Evolutionary conservation across 2,329 filamentous ascomycete genomes (phyloP).

Genomic region (Penicillium sp.): DNA sequence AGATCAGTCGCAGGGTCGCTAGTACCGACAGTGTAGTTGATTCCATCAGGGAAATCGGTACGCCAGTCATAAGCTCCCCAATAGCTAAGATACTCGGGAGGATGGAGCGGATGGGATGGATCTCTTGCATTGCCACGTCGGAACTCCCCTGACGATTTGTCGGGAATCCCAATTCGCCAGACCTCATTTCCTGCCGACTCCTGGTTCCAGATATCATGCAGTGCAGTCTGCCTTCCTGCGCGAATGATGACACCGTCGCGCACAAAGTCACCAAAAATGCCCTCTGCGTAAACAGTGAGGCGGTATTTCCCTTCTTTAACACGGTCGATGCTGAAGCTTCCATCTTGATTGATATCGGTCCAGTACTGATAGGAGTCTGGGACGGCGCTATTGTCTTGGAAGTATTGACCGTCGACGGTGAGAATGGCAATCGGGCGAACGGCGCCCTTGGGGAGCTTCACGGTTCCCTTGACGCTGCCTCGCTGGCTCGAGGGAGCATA

Average conservation of each 20-base stretch:
- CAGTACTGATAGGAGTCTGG: conserved; percentile 62
- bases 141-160: conserved; percentile 61
- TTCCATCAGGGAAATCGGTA: conserved; percentile 57
- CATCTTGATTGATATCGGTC: conserved; percentile 50
- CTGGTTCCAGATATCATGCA: conserved; percentile 49
- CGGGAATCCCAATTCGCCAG: conserved; percentile 62
- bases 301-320: conserved; percentile 60
- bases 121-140: conserved; percentile 55
- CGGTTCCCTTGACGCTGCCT: conserved; percentile 50
- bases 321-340: conserved; percentile 52
- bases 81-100: conserved; percentile 60
- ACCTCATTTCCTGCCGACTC: conserved; percentile 59
- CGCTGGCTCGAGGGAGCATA: conserved; percentile 55
- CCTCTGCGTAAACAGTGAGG: conserved; percentile 61
- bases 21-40: conserved; percentile 57
- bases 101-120: conserved; percentile 49
- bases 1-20: conserved; percentile 51
- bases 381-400: conserved; percentile 59
- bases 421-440: conserved; percentile 56
- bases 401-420: conserved; percentile 51
- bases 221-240: conserved; percentile 41
- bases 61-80: conserved; percentile 61
- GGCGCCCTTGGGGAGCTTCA: conserved; percentile 53
- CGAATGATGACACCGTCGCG: conserved; percentile 51
- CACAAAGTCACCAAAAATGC: conserved; percentile 59